Evolutionary conservation across 2,329 filamentous ascomycete genomes (phyloP), one percentile per base, ranked within the genome.

Genomic region (Colletotrichum sp.): DNA sequence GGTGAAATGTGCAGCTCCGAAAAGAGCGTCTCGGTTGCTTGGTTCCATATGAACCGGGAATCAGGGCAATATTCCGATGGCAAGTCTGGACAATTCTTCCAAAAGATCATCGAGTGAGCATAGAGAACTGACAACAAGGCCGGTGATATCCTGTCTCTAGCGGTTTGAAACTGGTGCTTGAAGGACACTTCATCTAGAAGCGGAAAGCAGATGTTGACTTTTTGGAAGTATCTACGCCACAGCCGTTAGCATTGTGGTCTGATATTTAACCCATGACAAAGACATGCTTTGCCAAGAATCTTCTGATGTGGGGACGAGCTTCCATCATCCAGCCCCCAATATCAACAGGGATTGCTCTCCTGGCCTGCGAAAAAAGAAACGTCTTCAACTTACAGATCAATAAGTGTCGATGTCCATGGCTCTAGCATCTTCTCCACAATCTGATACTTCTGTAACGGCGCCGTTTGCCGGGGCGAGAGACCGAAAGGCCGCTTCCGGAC

Each of bases 31-130:
- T 90, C 90, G 18, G 89, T 90, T 6, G 91, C 91, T 73, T 92
- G 87, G 75, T 93, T 93, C 87, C 92, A 92, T 12, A 91, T 88
- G 79, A 92, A 93, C 32, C 90, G 88, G 60, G 87, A 86, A 79
- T 93, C 91, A 0, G 91, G 91, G 67, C 88, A 86, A 6, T 88
- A 87, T 72, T 90, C 87, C 7, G 82, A 82, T 8, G 85, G 83
- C 7, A 89, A 79, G 6, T 85, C 82, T 0, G 85, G 84, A 2
- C 87, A 88, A 64, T 87, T 86, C 36, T 87, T 86, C 91, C 92
- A 93, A 78, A 90, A 92, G 6, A 90, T 86, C 5, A 92, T 81
- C 1, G 89, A 88, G 80, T 91, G 89, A 0, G 91, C 91, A 78
- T 92, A 91, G 3, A 93, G 81, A 73, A 89, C 89, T 57, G 89